Percentiles rank a stretch among this genome's conserved stretches.
These are phyloP conservation scores for Dictyostelium capitatum DNA, from an alignment of 78 protist genomes.

Conservation along the genomic window DNA sequence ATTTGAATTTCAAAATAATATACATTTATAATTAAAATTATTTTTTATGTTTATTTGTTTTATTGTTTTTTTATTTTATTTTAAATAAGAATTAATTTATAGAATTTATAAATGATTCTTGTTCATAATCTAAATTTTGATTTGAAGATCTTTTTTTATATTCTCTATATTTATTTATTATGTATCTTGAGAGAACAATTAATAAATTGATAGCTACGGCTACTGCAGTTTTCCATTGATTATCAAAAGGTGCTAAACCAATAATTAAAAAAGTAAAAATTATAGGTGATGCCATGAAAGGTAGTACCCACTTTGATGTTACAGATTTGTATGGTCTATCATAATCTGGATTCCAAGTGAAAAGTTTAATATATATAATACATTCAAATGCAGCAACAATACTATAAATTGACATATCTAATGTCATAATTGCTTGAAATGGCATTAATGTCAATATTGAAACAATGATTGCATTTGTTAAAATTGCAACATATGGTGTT, in stretches of 20 bases:
- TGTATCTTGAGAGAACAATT: background rate
- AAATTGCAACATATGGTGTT: conserved; percentile 57
- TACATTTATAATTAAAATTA: too few relatives aligned
- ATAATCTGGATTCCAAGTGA: conserved; percentile 27
- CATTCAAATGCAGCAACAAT: conserved; percentile 38
- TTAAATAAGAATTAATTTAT: too few relatives aligned
- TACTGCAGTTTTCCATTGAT: conserved; percentile 22
- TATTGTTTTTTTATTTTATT: too few relatives aligned
- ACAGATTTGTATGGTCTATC: conserved; percentile 45
- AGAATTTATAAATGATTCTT: too few relatives aligned
- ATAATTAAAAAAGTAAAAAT: background rate
- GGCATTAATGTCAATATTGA: conserved; percentile 20
- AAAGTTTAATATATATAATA: conserved; percentile 23
- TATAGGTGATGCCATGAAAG: background rate
- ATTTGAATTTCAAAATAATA: too few relatives aligned
- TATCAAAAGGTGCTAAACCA: background rate
- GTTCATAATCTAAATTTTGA: too few relatives aligned
- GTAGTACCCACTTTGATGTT: background rate
- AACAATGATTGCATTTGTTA: conserved; percentile 13
- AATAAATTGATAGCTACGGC: conserved; percentile 14
- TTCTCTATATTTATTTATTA: background rate
- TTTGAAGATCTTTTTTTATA: too few relatives aligned
- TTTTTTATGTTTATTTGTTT: too few relatives aligned
- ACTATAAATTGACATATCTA: conserved; percentile 71
- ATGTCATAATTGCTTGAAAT: conserved; percentile 33